Evolutionary conservation across 495 filamentous ascomycete genomes (phyloP).

Genomic region (Aspergillus hancockii): DNA sequence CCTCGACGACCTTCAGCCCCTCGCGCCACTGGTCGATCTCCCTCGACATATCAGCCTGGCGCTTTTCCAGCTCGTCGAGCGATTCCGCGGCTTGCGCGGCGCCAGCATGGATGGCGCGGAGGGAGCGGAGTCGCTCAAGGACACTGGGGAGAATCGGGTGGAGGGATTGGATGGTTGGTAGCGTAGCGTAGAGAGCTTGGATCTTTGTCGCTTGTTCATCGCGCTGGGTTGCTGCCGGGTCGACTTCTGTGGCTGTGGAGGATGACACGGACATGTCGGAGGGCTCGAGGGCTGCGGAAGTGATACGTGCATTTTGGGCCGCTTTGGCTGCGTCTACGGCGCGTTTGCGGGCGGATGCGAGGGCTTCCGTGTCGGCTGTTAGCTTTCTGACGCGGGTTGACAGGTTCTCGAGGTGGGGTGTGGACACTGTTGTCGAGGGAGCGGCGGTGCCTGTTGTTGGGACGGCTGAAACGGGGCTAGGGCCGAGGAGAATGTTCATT

Average conservation of each 20-base stretch:
- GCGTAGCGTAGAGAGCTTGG: slow-evolving; percentile 85
- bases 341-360: slow-evolving; percentile 70
- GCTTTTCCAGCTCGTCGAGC: slow-evolving; percentile 71
- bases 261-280: slow-evolving; percentile 50
- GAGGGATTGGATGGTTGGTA: slow-evolving; percentile 86
- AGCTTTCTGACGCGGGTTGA: slow-evolving; percentile 72
- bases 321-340: slow-evolving; percentile 70
- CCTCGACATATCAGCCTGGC: slow-evolving; percentile 76
- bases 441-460: slow-evolving; percentile 21
- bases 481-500: slow-evolving; percentile 44
- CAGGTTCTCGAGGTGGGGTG: slow-evolving; percentile 66
- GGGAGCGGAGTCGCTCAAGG: slow-evolving; percentile 79
- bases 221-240: slow-evolving; percentile 33
- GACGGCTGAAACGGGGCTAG: slow-evolving; percentile 33
- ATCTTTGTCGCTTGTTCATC: slow-evolving; percentile 80
- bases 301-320: slow-evolving; percentile 58
- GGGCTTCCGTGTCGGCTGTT: slow-evolving; percentile 74
- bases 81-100: slow-evolving; percentile 83
- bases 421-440: slow-evolving; percentile 31
- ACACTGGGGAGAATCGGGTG: slow-evolving; percentile 82
- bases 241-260: slow-evolving; percentile 49
- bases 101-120: slow-evolving; percentile 82
- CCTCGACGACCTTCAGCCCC: slow-evolving; percentile 77
- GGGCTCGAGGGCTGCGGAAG: slow-evolving; percentile 40
- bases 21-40: slow-evolving; percentile 88